These are phyloP conservation scores for Saturnispora kantuleensis DNA, from an alignment of 805 yeast species.

Conservation along the genomic window DNA sequence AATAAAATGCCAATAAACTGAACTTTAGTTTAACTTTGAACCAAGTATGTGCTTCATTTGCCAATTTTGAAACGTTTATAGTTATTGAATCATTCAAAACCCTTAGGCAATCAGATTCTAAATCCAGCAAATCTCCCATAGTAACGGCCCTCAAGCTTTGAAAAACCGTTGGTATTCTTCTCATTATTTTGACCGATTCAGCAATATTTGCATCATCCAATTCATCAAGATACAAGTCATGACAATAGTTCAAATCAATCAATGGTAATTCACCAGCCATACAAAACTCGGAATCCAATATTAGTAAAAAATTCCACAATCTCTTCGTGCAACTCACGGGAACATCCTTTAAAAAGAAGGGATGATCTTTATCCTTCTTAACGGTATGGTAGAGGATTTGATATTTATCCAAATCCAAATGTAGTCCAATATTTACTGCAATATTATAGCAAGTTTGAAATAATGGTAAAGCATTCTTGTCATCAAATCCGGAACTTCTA, in stretches of 20 bases:
- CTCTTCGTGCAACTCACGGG: conserved; percentile 2
- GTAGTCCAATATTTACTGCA: conserved; percentile 10
- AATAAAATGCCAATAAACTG: conserved; percentile 1
- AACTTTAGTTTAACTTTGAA: conserved; percentile 1
- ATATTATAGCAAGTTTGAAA: conserved; percentile 10
- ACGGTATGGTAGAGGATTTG: too few species aligned
- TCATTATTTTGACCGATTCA: neutral
- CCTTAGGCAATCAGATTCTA: neutral
- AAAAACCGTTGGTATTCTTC: conserved; percentile 2
- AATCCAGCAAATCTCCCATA: neutral
- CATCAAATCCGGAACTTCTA: conserved; percentile 8
- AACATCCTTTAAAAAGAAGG: conserved; percentile 4
- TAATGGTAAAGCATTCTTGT: conserved; percentile 9
- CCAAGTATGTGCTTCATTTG: conserved; percentile 1
- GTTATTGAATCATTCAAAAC: neutral
- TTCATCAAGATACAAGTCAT: conserved; percentile 4
- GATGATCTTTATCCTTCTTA: neutral
- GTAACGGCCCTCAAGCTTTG: neutral
- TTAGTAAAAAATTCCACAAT: conserved; percentile 15
- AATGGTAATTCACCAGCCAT: conserved; percentile 8
- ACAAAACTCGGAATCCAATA: conserved; percentile 10
- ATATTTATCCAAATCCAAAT: conserved; percentile 5
- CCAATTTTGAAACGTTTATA: too few species aligned
- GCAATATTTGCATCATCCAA: neutral
- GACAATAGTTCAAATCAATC: conserved; percentile 12